Percentiles rank a stretch among this genome's conserved stretches.
These are phyloP conservation scores for Mikania micrantha DNA, from an alignment of 129 eudicot species.

Conservation along the genomic window DNA sequence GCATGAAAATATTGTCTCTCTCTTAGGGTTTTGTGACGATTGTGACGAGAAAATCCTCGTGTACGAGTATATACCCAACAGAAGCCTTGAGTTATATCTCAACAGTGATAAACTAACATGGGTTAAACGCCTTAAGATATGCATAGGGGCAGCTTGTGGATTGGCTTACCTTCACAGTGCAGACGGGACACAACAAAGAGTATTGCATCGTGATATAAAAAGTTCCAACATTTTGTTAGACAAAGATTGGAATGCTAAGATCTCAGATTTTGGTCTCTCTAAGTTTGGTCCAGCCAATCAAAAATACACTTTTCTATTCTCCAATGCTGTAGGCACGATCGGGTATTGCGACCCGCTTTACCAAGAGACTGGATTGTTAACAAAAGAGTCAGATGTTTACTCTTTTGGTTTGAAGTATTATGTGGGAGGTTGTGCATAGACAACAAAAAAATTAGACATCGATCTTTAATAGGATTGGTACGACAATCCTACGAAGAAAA, in stretches of 20 bases:
- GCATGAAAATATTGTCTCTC: background rate
- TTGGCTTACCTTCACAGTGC: background rate
- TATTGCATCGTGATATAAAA: conserved; percentile 5
- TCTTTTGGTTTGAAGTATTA: conserved; percentile 2
- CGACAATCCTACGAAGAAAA: background rate
- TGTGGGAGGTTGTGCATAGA: background rate
- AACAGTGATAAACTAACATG: no score
- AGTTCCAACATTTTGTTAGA: background rate
- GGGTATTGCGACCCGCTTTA: background rate
- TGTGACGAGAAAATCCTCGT: no score
- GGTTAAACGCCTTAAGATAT: no score
- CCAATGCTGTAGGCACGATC: background rate
- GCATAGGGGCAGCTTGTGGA: background rate
- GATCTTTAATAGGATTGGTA: background rate
- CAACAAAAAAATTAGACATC: background rate
- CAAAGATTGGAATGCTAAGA: background rate
- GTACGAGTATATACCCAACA: no score
- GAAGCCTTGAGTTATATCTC: no score
- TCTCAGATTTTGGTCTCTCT: background rate
- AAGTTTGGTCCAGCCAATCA: no score
- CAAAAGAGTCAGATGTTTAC: conserved; percentile 2
- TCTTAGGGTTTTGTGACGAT: no score
- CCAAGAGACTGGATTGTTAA: background rate
- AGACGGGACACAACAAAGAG: background rate
- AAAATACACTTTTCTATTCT: background rate